These are phyloP conservation scores for Paramyrothecium roridum DNA, from an alignment of 2,329 filamentous ascomycete genomes.

Conservation along the genomic window DNA sequence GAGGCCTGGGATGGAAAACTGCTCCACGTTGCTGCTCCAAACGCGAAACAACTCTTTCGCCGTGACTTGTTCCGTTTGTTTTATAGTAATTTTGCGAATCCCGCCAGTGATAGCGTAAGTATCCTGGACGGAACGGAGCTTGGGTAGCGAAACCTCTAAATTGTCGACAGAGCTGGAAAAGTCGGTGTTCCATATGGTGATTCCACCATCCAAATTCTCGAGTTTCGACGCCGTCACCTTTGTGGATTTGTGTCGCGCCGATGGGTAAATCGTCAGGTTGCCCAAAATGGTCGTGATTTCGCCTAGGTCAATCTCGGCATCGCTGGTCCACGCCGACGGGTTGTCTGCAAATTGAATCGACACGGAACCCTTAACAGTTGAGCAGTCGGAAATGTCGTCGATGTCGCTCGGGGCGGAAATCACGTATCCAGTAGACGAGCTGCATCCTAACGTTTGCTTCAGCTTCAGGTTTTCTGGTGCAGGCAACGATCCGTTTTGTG, in stretches of 20 bases:
- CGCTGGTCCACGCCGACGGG: constrained; percentile 16
- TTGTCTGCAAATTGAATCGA: constrained; percentile 19
- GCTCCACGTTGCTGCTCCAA: constrained; percentile 14
- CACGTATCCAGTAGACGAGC: constrained; percentile 2
- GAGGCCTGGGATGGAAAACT: constrained; percentile 15
- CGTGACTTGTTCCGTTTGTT: constrained; percentile 12
- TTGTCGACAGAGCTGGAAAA: constrained; percentile 11
- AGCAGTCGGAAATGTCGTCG: constrained; percentile 17
- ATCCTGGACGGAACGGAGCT: constrained; percentile 13
- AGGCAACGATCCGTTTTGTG: not conserved
- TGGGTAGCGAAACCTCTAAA: constrained; percentile 14
- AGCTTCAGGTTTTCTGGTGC: not conserved
- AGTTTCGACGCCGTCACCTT: constrained; percentile 14
- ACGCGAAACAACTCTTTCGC: constrained; percentile 18
- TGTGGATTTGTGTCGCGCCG: constrained; percentile 17
- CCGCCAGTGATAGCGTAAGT: constrained; percentile 19
- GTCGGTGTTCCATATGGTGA: constrained; percentile 19
- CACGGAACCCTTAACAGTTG: constrained; percentile 19
- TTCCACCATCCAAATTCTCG: constrained; percentile 13
- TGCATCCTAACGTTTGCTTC: not conserved
- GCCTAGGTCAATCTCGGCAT: constrained; percentile 20
- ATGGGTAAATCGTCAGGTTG: constrained; percentile 20
- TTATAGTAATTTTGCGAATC: constrained; percentile 13
- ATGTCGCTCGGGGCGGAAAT: constrained; percentile 16
- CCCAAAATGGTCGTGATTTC: constrained; percentile 15